Evolutionary conservation across 192 early-diverging fungal species (phyloP).

Genomic region (Pilaira anomala): DNA sequence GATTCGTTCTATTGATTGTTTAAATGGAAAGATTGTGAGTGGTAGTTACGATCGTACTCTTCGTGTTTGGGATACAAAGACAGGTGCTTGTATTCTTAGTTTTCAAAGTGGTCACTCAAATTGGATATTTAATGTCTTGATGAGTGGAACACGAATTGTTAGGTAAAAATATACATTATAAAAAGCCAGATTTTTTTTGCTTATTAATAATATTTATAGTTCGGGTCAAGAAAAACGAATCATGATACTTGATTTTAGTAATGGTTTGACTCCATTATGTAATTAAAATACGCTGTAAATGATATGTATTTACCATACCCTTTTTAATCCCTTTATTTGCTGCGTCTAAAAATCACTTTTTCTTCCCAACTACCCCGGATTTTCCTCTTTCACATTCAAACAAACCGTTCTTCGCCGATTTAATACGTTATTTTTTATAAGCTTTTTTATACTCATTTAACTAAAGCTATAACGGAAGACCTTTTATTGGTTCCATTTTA

Average conservation of each 20-base stretch:
- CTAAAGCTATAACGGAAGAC: too few species aligned
- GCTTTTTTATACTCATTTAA: too few species aligned
- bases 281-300: not conserved
- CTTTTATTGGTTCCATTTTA: too few species aligned
- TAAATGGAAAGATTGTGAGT: constrained; percentile 70
- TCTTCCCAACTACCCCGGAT: too few species aligned
- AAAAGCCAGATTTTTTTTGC: too few species aligned
- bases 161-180: constrained; percentile 27
- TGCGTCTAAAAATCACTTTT: too few species aligned
- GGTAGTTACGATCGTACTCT: constrained; percentile 93
- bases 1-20: constrained; percentile 83
- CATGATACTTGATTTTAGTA: constrained; percentile 41
- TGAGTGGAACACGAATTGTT: constrained; percentile 60
- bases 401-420: too few species aligned
- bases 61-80: constrained; percentile 87
- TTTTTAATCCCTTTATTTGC: too few species aligned
- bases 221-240: constrained; percentile 43
- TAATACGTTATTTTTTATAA: too few species aligned
- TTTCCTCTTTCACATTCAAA: too few species aligned
- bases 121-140: constrained; percentile 97
- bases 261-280: constrained; percentile 9
- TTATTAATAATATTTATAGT: not conserved
- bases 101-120: constrained; percentile 69
- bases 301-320: too few species aligned
- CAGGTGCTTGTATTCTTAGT: constrained; percentile 68